Conservation (phyloP, 164 flowering plant species). For the Euptelea pleiosperma region DNA sequence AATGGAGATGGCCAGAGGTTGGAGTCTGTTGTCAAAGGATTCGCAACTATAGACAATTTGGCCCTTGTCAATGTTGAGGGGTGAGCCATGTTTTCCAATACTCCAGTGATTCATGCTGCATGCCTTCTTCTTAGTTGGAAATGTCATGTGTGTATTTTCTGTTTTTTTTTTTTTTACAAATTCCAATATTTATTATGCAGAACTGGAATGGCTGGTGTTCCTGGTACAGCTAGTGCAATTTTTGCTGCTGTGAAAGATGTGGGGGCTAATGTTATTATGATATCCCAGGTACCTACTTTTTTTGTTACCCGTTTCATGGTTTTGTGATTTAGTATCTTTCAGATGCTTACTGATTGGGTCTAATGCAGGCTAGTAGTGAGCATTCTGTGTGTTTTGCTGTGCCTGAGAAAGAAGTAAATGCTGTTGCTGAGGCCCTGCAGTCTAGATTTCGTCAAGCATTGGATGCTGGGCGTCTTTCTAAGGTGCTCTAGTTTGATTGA, state of each 20-base stretch:
- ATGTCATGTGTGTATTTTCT: not conserved
- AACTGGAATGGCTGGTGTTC: slow-evolving; percentile 99
- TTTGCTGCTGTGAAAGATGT: slow-evolving; percentile 95
- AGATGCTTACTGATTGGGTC: slow-evolving; percentile 15
- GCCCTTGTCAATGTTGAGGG: slow-evolving; percentile 99
- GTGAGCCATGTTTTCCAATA: slow-evolving; percentile 47
- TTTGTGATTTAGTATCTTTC: not conserved
- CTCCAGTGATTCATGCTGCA: slow-evolving; percentile 3
- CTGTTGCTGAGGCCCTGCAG: slow-evolving; percentile 78
- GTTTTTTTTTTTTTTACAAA: not conserved
- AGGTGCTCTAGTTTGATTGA: slow-evolving; percentile 44
- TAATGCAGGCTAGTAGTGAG: slow-evolving; percentile 93
- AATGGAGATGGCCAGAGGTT: slow-evolving; percentile 39
- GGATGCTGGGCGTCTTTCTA: slow-evolving; percentile 91
- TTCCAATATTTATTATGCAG: slow-evolving; percentile 32
- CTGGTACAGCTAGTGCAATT: slow-evolving; percentile 92
- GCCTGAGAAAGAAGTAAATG: slow-evolving; percentile 90
- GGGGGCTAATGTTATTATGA: slow-evolving; percentile 98
- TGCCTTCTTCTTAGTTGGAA: not conserved
- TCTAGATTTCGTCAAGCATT: slow-evolving; percentile 86
- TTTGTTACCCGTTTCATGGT: slow-evolving; percentile 8
- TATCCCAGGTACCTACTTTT: slow-evolving; percentile 69
- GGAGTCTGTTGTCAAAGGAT: slow-evolving; percentile 78
- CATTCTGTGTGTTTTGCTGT: slow-evolving; percentile 99
- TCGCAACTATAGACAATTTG: slow-evolving; percentile 95